These are phyloP conservation scores for Aspergillus ostianus DNA, from an alignment of 495 filamentous ascomycete genomes.

Conservation along the genomic window DNA sequence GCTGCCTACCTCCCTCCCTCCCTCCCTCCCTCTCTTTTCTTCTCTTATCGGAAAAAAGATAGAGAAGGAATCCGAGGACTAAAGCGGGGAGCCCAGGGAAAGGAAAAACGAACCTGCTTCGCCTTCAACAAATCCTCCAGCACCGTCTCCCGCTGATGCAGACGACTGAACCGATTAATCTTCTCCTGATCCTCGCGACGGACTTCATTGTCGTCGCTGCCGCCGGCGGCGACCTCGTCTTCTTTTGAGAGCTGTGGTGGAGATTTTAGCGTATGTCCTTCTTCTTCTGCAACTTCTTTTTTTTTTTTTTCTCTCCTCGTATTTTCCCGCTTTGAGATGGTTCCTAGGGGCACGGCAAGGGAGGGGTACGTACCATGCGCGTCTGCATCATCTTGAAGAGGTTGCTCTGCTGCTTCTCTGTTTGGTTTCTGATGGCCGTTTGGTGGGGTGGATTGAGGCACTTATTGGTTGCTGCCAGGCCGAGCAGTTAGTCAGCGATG, in stretches of 20 bases:
- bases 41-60: neutral
- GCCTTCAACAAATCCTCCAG: constrained; percentile 78
- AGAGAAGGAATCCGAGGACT: constrained; percentile 1
- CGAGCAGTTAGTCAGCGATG: no score
- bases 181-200: constrained; percentile 96
- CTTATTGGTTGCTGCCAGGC: no score
- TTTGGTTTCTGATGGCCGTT: constrained; percentile 3
- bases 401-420: neutral
- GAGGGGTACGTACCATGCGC: constrained; percentile 45
- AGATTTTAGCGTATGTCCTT: no score
- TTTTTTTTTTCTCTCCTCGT: constrained; percentile 10
- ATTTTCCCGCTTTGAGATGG: no score
- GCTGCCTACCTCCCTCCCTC: no score
- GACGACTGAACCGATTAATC: constrained; percentile 94
- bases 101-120: constrained; percentile 64
- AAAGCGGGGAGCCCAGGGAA: constrained; percentile 1
- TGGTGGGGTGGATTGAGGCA: constrained; percentile 2
- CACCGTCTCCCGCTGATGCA: constrained; percentile 79
- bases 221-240: constrained; percentile 66
- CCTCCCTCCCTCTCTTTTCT: neutral
- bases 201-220: constrained; percentile 80
- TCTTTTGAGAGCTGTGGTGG: constrained; percentile 77
- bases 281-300: neutral
- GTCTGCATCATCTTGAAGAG: constrained; percentile 39
- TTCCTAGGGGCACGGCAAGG: no score